A percentile compares a stretch with the other conserved stretches of the same genome.
Evolutionary conservation across 2,329 filamentous ascomycete species (phyloP).

Genomic region (Botrytis medusae): DNA sequence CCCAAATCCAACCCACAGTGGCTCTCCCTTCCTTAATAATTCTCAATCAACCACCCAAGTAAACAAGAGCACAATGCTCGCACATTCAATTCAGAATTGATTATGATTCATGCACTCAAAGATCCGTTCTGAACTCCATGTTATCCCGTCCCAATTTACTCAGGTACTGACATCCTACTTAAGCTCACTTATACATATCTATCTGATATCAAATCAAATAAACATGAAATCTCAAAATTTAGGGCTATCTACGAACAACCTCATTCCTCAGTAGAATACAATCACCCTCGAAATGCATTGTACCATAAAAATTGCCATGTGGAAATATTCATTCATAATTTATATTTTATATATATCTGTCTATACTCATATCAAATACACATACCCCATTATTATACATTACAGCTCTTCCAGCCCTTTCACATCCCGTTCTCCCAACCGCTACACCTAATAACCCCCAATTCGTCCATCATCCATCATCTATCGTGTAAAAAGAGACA

Average conservation of each 20-base stretch:
- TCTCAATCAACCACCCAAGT: neutral
- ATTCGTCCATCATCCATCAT: slow-evolving; percentile 1
- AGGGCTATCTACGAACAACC: too few species aligned
- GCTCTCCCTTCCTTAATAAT: neutral
- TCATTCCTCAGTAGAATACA: neutral
- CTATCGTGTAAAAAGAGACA: neutral
- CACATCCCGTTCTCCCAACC: neutral
- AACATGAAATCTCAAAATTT: neutral
- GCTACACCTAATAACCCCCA: neutral
- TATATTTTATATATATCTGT: neutral
- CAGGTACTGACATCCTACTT: neutral
- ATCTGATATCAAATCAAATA: neutral
- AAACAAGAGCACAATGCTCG: neutral
- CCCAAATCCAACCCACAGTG: neutral
- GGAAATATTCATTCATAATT: neutral
- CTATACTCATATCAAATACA: neutral
- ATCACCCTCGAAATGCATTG: neutral
- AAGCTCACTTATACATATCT: neutral
- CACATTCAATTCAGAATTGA: neutral
- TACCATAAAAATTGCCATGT: neutral
- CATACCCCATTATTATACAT: slow-evolving; percentile 1
- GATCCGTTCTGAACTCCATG: neutral
- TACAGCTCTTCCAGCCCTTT: neutral
- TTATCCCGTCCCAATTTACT: neutral
- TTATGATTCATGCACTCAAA: neutral